Evolutionary conservation across 352 stramenopile species (phyloP).

Genomic region (Pilasporangium apinafurcum): DNA sequence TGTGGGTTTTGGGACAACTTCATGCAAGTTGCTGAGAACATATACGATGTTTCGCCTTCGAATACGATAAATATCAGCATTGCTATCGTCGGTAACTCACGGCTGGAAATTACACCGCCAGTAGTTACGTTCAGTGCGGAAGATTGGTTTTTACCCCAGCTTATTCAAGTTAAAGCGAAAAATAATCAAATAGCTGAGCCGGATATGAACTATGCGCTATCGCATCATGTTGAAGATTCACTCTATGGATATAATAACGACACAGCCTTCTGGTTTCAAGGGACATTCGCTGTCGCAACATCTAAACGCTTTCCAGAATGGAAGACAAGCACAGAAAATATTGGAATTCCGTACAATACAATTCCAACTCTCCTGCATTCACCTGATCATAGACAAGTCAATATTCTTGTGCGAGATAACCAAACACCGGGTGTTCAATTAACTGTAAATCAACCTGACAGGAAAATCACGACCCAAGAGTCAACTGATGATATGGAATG

Average conservation of each 20-base stretch:
- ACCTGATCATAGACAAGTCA: conserved; percentile 35
- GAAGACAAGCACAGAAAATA: conserved; percentile 5
- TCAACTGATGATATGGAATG: conserved; percentile 31
- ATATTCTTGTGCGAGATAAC: conserved; percentile 42
- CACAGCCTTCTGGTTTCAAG: conserved; percentile 57
- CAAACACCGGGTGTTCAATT: conserved; percentile 40
- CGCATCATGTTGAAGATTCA: conserved; percentile 48
- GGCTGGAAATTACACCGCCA: conserved; percentile 40
- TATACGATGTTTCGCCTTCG: conserved; percentile 21
- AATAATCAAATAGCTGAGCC: conserved; percentile 39
- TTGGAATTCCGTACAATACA: conserved; percentile 52
- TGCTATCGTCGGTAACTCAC: conserved; percentile 36
- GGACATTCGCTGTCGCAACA: conserved; percentile 12
- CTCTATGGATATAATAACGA: conserved; percentile 32
- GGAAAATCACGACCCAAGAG: conserved; percentile 28
- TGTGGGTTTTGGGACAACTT: conserved; percentile 50
- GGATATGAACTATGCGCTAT: conserved; percentile 26
- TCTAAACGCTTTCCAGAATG: conserved; percentile 16
- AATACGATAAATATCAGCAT: conserved; percentile 44
- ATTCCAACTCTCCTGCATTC: conserved; percentile 42
- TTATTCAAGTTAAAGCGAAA: conserved; percentile 33
- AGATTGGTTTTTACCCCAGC: conserved; percentile 63
- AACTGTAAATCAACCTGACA: conserved; percentile 25
- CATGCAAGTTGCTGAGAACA: conserved; percentile 11
- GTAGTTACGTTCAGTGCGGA: conserved; percentile 51